Conservation (phyloP, 345 rosid genomes). For the Salix viminalis region DNA sequence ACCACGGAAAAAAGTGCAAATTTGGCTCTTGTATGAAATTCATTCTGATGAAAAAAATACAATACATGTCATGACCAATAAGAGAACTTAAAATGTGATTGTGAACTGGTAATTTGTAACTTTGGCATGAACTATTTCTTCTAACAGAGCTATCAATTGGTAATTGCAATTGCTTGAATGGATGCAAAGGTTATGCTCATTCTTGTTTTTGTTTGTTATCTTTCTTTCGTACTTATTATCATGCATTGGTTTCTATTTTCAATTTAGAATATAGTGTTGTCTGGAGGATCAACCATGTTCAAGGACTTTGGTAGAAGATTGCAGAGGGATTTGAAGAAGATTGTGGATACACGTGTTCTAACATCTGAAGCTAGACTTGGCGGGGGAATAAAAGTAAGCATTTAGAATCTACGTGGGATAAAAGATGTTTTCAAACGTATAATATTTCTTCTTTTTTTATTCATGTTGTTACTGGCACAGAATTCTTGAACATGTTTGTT, state of each 20-base stretch:
- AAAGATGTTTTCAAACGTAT: not conserved
- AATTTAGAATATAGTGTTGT: conserved; percentile 83
- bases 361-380: conserved; percentile 76
- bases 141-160: not conserved
- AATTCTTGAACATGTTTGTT: not conserved
- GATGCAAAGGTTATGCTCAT: not conserved
- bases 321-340: conserved; percentile 93
- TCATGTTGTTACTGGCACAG: not conserved
- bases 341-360: conserved; percentile 86
- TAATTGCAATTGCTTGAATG: not conserved
- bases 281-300: conserved; percentile 99
- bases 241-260: conserved; percentile 11
- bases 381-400: conserved; percentile 64
- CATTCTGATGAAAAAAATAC: not conserved
- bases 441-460: not conserved
- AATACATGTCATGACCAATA: not conserved
- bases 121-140: not conserved
- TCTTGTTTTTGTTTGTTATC: not conserved
- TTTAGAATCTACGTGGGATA: not conserved
- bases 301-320: conserved; percentile 95
- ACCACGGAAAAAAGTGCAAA: not conserved
- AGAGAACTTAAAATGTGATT: not conserved
- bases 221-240: not conserved
- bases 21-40: conserved; percentile 7
- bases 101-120: not conserved